Conservation (phyloP, 495 filamentous ascomycete genomes). For the Xylaria venustula region DNA sequence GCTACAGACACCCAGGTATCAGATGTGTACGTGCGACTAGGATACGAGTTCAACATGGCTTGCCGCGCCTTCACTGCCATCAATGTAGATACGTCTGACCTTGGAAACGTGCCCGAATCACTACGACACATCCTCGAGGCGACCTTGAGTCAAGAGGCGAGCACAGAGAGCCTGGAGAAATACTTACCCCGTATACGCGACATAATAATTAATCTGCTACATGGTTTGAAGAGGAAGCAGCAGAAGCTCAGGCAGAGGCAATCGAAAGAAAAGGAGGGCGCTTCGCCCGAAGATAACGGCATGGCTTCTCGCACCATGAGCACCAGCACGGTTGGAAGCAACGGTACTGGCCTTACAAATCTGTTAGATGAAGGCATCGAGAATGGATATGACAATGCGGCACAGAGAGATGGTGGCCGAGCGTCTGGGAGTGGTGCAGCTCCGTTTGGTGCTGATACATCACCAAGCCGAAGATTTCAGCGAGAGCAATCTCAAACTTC, state of each 20-base stretch:
- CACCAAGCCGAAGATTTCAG: conserved; percentile 41
- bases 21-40: conserved; percentile 94
- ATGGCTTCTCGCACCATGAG: conserved; percentile 57
- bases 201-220: conserved; percentile 95
- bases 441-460: conserved; percentile 22
- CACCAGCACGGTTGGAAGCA: conserved; percentile 62
- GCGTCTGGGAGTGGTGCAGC: background rate
- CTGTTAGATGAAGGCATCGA: conserved; percentile 62
- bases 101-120: conserved; percentile 92
- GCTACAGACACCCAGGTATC: conserved; percentile 93
- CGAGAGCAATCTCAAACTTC: conserved; percentile 49
- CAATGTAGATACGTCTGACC: conserved; percentile 87
- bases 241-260: conserved; percentile 82
- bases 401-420: conserved; percentile 17
- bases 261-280: conserved; percentile 62
- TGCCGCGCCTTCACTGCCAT: conserved; percentile 95
- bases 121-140: conserved; percentile 89
- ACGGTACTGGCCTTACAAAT: conserved; percentile 60
- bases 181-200: conserved; percentile 92
- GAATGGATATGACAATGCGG: conserved; percentile 39
- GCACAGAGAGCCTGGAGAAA: conserved; percentile 82
- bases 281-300: conserved; percentile 40
- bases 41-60: conserved; percentile 98
- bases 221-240: conserved; percentile 95
- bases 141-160: conserved; percentile 94